Base-by-base conservation (phyloP, 108 stramenopile genomes). In the Cylindrotheca closterium region DNA sequence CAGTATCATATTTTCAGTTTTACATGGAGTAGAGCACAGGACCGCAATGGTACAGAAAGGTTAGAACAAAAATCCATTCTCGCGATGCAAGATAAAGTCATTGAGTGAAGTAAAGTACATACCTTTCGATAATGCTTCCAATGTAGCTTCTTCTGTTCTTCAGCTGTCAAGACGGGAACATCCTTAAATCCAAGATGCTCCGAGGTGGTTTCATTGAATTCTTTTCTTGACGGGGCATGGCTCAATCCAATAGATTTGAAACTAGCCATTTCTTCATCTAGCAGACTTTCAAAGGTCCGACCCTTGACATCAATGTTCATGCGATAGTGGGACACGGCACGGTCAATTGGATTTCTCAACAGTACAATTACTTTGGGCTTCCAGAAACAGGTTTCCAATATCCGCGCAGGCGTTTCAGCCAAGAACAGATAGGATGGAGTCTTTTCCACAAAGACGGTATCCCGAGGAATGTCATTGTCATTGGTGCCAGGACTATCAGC, bases 261-360 rank as follows among this genome's bases (percentile, higher is more conserved):
- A 32, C 26, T 30, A 1, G 24, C 2, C 1, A 73, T 32, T 34
- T 73, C 71, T 30, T 58, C 26, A 24, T 65, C 64, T 42, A 73
- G 32, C 2, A 73, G 37, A 12, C 65, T 62, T 48, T 73, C 71
- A 52, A 73, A 65, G 30, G 63, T 33, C 21, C 46, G 30, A 37
- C 57, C 63, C 8, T 51, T 32, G 2, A 30, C 42, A 18, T 33
- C 3, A 0, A 58, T 32, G 15, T 27, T 75, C 97, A 98, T 96
- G 45, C 81, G 78, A 72, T 92, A 95, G 59, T 96, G 96, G 21
- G 86, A 88, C 50, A 64, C 73, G 26, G 95, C 94, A 30, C 97
- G 79, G 23, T 81, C 84, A 10, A 94, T 89, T 10, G 97, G 97
- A 63, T 96, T 91, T n/a, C 97, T 80, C 46, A 93, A 69, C 70